A percentile compares a stretch with the other conserved stretches of the same genome.
Evolutionary conservation across 345 rosid genomes (phyloP).

Genomic region (Cardamine chenopodiifolia): DNA sequence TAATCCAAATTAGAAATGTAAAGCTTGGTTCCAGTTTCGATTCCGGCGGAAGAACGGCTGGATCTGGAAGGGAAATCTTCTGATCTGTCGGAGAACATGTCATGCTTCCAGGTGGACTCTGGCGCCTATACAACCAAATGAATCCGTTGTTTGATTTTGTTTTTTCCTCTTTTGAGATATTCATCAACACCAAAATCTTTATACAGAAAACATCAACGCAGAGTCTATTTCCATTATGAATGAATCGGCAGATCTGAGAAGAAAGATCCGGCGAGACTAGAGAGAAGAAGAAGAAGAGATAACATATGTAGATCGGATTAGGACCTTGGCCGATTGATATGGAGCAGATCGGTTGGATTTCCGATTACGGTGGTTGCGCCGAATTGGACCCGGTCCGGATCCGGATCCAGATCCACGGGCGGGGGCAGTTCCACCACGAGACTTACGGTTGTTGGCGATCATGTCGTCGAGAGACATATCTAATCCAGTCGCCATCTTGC

Average conservation of each 20-base stretch:
- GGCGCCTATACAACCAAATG: conserved; percentile 69
- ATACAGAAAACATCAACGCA: conserved; percentile 25
- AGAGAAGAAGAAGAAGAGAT: conserved; percentile 22
- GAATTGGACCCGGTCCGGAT: conserved; percentile 70
- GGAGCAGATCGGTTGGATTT: conserved; percentile 67
- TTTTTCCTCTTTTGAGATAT: conserved; percentile 30
- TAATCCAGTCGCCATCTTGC: conserved; percentile 77
- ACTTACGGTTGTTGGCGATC: conserved; percentile 77
- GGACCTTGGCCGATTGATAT: conserved; percentile 56
- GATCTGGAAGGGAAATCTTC: conserved; percentile 42
- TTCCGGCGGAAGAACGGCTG: conserved; percentile 56
- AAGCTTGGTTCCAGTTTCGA: conserved; percentile 97
- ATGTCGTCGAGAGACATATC: conserved; percentile 98
- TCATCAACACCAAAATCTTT: conserved; percentile 29
- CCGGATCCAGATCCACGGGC: conserved; percentile 61
- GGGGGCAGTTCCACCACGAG: conserved; percentile 47
- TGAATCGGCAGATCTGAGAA: conserved; percentile 40
- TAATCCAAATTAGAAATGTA: conserved; percentile 86
- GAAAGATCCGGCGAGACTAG: conserved; percentile 29
- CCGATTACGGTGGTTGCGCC: conserved; percentile 66
- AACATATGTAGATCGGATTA: conserved; percentile 30
- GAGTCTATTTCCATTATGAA: conserved; percentile 11
- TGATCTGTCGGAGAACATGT: conserved; percentile 59
- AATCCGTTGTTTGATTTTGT: conserved; percentile 40
- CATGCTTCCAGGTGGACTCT: conserved; percentile 88